A percentile compares a stretch with the other conserved stretches of the same genome.
Conservation (phyloP, 75 land plant genomes). For the Chamaecyparis obtusa region DNA sequence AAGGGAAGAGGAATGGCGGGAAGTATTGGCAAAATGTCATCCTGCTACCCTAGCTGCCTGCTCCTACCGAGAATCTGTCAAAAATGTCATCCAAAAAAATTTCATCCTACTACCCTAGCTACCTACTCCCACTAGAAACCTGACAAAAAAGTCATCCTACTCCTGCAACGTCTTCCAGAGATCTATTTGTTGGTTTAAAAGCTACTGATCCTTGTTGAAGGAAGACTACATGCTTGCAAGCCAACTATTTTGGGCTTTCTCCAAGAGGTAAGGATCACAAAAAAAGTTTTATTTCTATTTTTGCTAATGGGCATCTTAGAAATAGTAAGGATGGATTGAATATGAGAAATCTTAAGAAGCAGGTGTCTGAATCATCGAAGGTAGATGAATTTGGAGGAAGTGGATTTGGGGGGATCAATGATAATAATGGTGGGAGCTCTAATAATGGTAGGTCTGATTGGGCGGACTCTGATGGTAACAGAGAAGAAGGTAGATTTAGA, state of each 20-base stretch:
- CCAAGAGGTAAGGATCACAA: background rate
- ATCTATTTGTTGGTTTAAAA: background rate
- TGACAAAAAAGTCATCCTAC: no score
- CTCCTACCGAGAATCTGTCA: no score
- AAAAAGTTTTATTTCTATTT: background rate
- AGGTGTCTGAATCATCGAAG: background rate
- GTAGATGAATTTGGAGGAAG: background rate
- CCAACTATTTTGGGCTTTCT: background rate
- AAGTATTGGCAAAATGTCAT: no score
- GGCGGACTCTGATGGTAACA: conserved; percentile 17
- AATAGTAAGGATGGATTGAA: background rate
- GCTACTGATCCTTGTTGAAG: background rate
- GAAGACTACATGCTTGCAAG: background rate
- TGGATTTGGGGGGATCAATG: conserved; percentile 18
- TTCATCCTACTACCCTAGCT: no score
- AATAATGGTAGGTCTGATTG: conserved; percentile 12
- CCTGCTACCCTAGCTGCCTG: no score
- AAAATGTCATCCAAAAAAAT: no score
- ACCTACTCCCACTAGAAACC: no score
- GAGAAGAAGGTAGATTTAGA: background rate
- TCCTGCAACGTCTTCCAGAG: background rate
- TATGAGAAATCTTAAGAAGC: background rate
- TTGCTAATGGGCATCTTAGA: background rate
- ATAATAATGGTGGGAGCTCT: conserved; percentile 16
- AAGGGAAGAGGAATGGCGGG: no score